phyloP scores from a whole-genome alignment of 2,329 filamentous ascomycete species.

The Sporothrix brasiliensis region DNA sequence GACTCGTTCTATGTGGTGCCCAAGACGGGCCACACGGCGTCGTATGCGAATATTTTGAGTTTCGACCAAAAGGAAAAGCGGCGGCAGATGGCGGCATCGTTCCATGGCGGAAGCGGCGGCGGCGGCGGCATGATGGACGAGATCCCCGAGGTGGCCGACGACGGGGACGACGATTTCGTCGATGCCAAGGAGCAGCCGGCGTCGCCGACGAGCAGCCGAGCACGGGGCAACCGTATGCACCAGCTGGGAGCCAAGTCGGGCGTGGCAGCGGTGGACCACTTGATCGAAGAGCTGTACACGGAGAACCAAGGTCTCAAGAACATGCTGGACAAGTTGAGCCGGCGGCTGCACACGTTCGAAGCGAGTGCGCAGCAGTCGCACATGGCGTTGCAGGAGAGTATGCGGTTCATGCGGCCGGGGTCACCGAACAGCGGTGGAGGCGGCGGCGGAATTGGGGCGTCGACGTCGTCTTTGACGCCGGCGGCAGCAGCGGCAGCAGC shows the following conservation, averaged over 20 bases:
- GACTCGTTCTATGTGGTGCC: conserved; percentile 96
- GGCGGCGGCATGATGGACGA: conserved; percentile 42
- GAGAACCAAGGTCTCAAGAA: conserved; percentile 87
- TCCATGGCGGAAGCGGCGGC: conserved; percentile 47
- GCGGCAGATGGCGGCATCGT: conserved; percentile 55
- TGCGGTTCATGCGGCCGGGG: conserved; percentile 62
- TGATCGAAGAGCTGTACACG: conserved; percentile 82
- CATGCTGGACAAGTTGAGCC: conserved; percentile 82
- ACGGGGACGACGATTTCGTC: conserved; percentile 83
- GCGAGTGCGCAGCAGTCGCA: conserved; percentile 86
- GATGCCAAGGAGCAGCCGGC: conserved; percentile 68
- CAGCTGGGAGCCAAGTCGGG: conserved; percentile 3
- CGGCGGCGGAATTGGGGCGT: conserved; percentile 35
- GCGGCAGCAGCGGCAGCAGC: conserved; percentile 26
- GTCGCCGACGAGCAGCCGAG: not conserved
- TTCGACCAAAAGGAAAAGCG: conserved; percentile 69
- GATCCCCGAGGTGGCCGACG: conserved; percentile 46
- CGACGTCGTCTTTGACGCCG: conserved; percentile 25
- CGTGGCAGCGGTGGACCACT: conserved; percentile 55
- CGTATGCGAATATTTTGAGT: conserved; percentile 85
- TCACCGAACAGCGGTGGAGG: conserved; percentile 48
- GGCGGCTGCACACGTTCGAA: conserved; percentile 90
- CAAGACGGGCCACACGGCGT: conserved; percentile 84
- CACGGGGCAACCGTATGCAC: conserved; percentile 34
- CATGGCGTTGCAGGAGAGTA: conserved; percentile 83